These are phyloP conservation scores for Candida sonorensis DNA, from an alignment of 805 yeast genomes.

Conservation along the genomic window DNA sequence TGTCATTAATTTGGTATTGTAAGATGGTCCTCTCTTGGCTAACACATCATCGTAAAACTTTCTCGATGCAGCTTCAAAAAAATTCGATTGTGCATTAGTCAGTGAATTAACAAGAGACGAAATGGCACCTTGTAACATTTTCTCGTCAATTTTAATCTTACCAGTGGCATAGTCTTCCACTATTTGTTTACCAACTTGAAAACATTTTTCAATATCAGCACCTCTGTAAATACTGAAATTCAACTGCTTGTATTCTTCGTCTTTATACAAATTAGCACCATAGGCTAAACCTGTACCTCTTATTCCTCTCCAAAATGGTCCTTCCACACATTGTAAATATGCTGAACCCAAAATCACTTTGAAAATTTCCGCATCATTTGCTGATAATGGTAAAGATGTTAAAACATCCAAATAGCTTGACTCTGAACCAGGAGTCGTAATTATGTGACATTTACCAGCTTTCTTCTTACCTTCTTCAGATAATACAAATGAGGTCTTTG, in stretches of 20 bases:
- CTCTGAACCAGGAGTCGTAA: constrained; percentile 79
- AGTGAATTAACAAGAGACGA: constrained; percentile 67
- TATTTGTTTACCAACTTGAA: constrained; percentile 53
- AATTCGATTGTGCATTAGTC: constrained; percentile 64
- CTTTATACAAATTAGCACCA: constrained; percentile 62
- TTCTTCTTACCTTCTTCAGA: constrained; percentile 52
- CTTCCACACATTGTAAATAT: constrained; percentile 81
- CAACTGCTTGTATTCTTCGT: constrained; percentile 61
- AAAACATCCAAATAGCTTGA: constrained; percentile 61
- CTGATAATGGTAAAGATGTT: constrained; percentile 53
- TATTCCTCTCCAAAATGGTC: constrained; percentile 95
- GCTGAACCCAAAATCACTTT: constrained; percentile 69
- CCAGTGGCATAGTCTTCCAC: constrained; percentile 58
- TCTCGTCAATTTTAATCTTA: constrained; percentile 43
- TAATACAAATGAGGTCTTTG: constrained; percentile 45
- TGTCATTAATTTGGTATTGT: constrained; percentile 44
- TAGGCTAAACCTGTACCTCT: constrained; percentile 94
- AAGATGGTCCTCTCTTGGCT: constrained; percentile 65
- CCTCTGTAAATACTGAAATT: constrained; percentile 72
- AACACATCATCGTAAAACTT: constrained; percentile 63
- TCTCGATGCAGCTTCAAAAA: constrained; percentile 54
- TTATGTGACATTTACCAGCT: constrained; percentile 48
- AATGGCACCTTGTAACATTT: constrained; percentile 63
- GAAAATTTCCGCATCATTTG: constrained; percentile 53
- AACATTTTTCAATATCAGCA: constrained; percentile 66